Base-by-base conservation (phyloP, 805 yeast genomes). In the Wickerhamiella lipophila region DNA sequence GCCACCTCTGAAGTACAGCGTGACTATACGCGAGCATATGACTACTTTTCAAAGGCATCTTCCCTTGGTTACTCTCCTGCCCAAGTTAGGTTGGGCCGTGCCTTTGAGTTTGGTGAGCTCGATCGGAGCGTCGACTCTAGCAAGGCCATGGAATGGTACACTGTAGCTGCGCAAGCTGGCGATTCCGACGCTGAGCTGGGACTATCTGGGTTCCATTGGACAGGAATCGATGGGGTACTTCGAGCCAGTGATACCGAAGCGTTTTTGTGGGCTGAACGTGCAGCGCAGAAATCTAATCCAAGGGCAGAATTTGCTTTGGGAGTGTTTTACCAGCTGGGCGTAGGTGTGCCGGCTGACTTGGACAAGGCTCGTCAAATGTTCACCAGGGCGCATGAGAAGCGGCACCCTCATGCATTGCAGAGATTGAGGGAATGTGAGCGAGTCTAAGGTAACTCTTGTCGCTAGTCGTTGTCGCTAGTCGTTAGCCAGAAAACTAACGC, bases 241-340 rank as follows among this genome's bases (percentile, higher is more conserved):
- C 67, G 70, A 44, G 75, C 76, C 42, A 75, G 75, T 58, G 81
- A 78, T 53, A 72, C 73, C 22, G 87, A 83, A 58, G 86, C 88
- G 1, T 81, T 78, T 54, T 60, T 78, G 22, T 83, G 92, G 89
- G 84, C 87, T 3, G 64, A 74, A n/a, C 75, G 74, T 55, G 81
- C 87, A 3, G 67, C 84, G 1, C 80, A 78, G 51, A 75, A 75
- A 53, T 85, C 83, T 15, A 67, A 78, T 41, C 72, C 77, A 2
- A 77, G 80, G 58, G 85, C 86, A 3, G 82, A 81, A 56, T 83
- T 73, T 60, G 82, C 84, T 43, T 63, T 83, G 27, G 94, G 86
- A 0, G 74, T 76, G 59, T 83, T 77, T 59, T 74, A 71, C 55
- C 86, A 80, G 60, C 72, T 71, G 48, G 89, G 88, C 1, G 71